These are phyloP conservation scores for Suillus clintonianus DNA, from an alignment of 768 basidiomycete genomes.

Conservation along the genomic window DNA sequence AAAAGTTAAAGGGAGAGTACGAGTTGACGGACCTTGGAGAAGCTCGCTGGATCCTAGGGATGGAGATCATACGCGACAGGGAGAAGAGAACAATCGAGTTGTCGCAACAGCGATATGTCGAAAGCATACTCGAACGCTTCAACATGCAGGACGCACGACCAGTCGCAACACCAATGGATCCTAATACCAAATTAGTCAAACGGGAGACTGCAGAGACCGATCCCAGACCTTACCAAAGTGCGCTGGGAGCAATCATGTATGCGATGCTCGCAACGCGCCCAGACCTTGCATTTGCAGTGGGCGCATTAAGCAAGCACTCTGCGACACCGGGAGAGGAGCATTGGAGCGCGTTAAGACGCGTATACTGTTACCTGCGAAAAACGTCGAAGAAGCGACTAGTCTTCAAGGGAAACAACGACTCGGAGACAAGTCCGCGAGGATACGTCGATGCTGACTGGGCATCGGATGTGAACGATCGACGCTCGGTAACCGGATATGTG, in stretches of 20 bases:
- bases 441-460: conserved; percentile 15
- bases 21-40: not conserved
- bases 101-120: not conserved
- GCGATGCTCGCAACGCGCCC: conserved; percentile 8
- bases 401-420: not conserved
- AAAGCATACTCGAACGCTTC: not conserved
- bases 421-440: not conserved
- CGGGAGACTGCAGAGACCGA: not conserved
- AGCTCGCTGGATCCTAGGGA: conserved; percentile 28
- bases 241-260: conserved; percentile 16
- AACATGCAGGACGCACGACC: not conserved
- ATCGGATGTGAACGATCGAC: conserved; percentile 1
- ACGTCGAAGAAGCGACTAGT: conserved; percentile 3
- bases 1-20: not conserved
- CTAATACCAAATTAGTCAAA: not conserved
- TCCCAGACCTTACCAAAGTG: not conserved
- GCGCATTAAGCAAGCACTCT: conserved; percentile 1
- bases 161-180: conserved; percentile 13
- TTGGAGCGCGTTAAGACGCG: conserved; percentile 8
- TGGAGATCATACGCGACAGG: conserved; percentile 29
- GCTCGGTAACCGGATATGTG: conserved; percentile 27
- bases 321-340: conserved; percentile 8
- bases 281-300: conserved; percentile 3
- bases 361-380: conserved; percentile 19
- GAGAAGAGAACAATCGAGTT: conserved; percentile 11